Percentiles rank a stretch among this genome's conserved stretches.
phyloP scores from a whole-genome alignment of 768 basidiomycete species.

The Solioccasus polychromus region DNA sequence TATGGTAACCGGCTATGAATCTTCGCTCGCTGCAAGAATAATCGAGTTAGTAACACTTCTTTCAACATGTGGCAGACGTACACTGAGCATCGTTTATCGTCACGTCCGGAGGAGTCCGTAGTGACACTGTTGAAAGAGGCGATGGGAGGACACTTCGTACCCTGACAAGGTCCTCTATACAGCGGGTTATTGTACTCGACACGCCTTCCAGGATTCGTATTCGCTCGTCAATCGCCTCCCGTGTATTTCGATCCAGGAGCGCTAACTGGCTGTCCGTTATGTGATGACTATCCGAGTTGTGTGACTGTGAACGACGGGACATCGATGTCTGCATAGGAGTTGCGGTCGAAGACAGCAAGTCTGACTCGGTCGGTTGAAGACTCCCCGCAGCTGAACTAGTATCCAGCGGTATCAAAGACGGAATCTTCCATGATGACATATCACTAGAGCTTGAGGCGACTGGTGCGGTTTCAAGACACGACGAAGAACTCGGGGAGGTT shows the following conservation, averaged over 20 bases:
- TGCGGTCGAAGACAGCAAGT: constrained; percentile 10
- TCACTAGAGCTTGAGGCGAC: constrained; percentile 8
- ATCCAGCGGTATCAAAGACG: constrained; percentile 27
- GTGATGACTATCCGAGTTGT: constrained; percentile 31
- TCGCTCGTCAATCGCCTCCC: constrained; percentile 84
- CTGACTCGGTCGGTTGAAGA: background rate
- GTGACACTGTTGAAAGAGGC: constrained; percentile 15
- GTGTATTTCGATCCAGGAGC: constrained; percentile 61
- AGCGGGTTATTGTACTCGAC: constrained; percentile 65
- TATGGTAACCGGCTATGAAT: background rate
- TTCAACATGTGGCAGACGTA: constrained; percentile 8
- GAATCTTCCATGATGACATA: constrained; percentile 20
- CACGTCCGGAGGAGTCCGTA: constrained; percentile 11
- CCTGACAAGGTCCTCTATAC: constrained; percentile 76
- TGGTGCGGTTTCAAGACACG: constrained; percentile 7
- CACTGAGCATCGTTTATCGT: constrained; percentile 7
- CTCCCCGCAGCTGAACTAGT: background rate
- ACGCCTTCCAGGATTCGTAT: constrained; percentile 76
- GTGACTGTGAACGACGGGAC: constrained; percentile 21
- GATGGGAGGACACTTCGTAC: constrained; percentile 69
- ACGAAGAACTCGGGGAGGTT: constrained; percentile 9
- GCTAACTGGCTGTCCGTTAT: constrained; percentile 55
- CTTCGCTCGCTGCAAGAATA: background rate
- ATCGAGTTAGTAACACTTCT: background rate
- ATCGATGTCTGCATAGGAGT: background rate